Conservation (phyloP, 805 yeast genomes). For the Zygosaccharomyces bisporus region DNA sequence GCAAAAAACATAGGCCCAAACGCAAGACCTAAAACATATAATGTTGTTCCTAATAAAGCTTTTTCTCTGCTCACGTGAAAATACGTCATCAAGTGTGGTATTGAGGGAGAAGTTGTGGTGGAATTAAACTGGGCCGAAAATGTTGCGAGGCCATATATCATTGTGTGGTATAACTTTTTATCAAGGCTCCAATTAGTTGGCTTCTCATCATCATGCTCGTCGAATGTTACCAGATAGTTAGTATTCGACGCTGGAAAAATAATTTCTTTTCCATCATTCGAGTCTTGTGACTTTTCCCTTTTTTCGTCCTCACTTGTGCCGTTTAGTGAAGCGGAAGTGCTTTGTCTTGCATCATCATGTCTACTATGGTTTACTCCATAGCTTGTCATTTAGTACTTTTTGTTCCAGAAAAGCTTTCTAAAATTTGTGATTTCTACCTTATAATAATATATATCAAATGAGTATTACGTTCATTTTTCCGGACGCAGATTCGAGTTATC, state of each 20-base stretch:
- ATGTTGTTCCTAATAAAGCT: slow-evolving; percentile 68
- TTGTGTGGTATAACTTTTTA: slow-evolving; percentile 45
- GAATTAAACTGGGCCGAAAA: slow-evolving; percentile 68
- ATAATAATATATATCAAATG: not conserved
- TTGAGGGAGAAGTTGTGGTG: slow-evolving; percentile 70
- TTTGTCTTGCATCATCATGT: not conserved
- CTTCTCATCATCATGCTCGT: slow-evolving; percentile 59
- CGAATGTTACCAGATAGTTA: not conserved
- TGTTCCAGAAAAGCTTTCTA: not conserved
- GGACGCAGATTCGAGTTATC: not conserved
- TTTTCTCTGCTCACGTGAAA: slow-evolving; percentile 64
- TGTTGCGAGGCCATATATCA: slow-evolving; percentile 47
- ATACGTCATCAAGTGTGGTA: slow-evolving; percentile 43
- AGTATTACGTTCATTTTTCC: too few relatives aligned
- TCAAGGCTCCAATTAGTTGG: slow-evolving; percentile 71
- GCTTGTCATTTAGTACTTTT: not conserved
- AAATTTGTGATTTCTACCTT: not conserved
- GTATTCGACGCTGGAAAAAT: not conserved
- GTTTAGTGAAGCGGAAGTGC: not conserved
- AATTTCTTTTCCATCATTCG: not conserved
- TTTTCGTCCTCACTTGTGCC: not conserved
- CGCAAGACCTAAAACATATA: slow-evolving; percentile 88
- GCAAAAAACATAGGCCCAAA: slow-evolving; percentile 91
- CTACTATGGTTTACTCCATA: not conserved
- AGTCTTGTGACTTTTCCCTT: not conserved